Evolutionary conservation across 2,329 filamentous ascomycete genomes (phyloP).

Genomic region (Aquanectria penicillioides): DNA sequence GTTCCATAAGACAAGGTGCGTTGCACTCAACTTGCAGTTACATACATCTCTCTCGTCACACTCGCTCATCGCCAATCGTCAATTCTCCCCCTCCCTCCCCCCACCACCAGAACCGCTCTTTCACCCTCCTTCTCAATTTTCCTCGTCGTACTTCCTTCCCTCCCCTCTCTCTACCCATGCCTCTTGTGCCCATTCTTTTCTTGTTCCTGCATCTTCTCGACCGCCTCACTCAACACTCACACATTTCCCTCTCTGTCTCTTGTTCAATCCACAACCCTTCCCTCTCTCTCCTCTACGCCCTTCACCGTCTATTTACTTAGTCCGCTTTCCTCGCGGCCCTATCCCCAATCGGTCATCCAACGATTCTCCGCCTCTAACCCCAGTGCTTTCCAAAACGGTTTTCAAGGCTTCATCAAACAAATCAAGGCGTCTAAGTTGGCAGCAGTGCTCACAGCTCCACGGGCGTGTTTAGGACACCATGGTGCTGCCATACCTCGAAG

Average conservation of each 20-base stretch:
- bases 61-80: slow-evolving; percentile 14
- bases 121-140: slow-evolving; percentile 37
- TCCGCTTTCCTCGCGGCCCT: slow-evolving; percentile 32
- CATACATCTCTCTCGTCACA: slow-evolving; percentile 9
- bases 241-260: slow-evolving; percentile 2
- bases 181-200: slow-evolving; percentile 18
- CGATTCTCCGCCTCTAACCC: slow-evolving; percentile 16
- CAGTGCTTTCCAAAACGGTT: slow-evolving; percentile 20
- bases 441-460: slow-evolving; percentile 32
- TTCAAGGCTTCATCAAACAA: slow-evolving; percentile 25
- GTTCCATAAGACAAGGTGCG: slow-evolving; percentile 21
- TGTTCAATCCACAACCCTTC: slow-evolving; percentile 9
- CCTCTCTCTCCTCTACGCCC: slow-evolving; percentile 22
- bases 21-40: slow-evolving; percentile 8
- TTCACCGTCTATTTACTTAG: slow-evolving; percentile 24
- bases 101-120: slow-evolving; percentile 43
- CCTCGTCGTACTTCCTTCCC: slow-evolving; percentile 24
- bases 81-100: too few relatives aligned
- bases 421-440: slow-evolving; percentile 37
- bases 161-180: slow-evolving; percentile 11
- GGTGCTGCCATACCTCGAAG: slow-evolving; percentile 66
- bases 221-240: background rate
- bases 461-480: slow-evolving; percentile 37
- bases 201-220: background rate
- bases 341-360: slow-evolving; percentile 32